Evolutionary conservation across 2,329 filamentous ascomycete genomes (phyloP), one percentile per base, ranked within the genome.

Genomic region (Chaetomiaceae sp.): DNA sequence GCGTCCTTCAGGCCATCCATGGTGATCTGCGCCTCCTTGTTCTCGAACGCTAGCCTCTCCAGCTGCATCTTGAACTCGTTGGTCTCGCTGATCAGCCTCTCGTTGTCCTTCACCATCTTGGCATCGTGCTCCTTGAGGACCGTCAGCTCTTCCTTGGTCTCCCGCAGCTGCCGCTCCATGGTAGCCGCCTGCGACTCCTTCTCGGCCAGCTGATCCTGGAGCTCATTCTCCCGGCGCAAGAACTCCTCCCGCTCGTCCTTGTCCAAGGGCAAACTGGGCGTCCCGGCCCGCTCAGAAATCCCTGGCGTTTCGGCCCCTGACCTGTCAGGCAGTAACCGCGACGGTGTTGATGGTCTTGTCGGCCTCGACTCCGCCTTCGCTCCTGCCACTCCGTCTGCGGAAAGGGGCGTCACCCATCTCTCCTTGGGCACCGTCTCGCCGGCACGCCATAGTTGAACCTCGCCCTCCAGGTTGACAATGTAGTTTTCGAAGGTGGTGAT

Each of bases 201-300:
- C 71, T 99, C 94, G 2, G 94, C 86, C 50, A 99, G 81, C 73
- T 97, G 92, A 68, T 99, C 94, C 69, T 97, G 94, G 38, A 99
- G 80, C 69, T 99, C 94, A 64, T 99, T 99, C 69, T 99, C 94
- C 51, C 94, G 84, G 64, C 90, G 83, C 60, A 99, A 71, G 65
- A 97, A 99, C 68, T 99, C 94, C 65, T 99, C 94, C 56, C 91
- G 86, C 72, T 99, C 94, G 63, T 99, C 94, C 72, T 95, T 96
- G 52, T 99, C 94, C 55, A 97, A 77, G 36, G 89, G 83, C 61
- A 96, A 76, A 65, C 88, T 91, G 3, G 92, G 92, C 12, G 92
- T 97, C 47, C 86, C 88, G 15, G 91, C 84, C 43, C 92, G 84
- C 60, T 97, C 92, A 7, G 91, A 87, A 55, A 88, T 73, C 5